phyloP scores from a whole-genome alignment of 257 asterid species.

The Leonotis leonurus region DNA sequence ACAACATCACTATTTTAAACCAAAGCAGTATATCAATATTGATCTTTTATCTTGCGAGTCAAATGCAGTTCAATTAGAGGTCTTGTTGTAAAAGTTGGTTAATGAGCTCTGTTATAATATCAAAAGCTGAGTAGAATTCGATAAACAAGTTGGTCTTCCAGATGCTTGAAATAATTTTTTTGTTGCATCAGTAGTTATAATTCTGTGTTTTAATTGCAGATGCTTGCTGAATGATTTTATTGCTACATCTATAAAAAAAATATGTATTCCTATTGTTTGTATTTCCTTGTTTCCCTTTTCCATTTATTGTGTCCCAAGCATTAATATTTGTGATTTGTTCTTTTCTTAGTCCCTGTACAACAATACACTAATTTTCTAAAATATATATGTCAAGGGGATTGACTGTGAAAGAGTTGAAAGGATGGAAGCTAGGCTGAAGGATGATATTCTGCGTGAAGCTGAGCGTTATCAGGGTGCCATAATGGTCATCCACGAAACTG shows the following conservation, averaged over 20 bases:
- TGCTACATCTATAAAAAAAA: neutral
- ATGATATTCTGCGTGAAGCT: constrained; percentile 96
- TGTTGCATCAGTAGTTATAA: too few species aligned
- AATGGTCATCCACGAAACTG: constrained; percentile 94
- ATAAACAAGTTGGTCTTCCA: constrained; percentile 5
- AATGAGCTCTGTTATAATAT: neutral
- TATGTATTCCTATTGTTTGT: neutral
- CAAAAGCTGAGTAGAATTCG: neutral
- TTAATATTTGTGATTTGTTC: neutral
- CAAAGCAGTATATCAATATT: neutral
- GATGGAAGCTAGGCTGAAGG: constrained; percentile 94
- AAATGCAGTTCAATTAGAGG: neutral
- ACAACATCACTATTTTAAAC: neutral
- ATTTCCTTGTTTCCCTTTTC: neutral
- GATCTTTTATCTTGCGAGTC: neutral
- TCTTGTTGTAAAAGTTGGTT: neutral
- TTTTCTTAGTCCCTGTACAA: constrained; percentile 9
- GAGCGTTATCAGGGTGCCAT: constrained; percentile 78
- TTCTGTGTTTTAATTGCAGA: too few species aligned
- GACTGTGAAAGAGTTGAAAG: constrained; percentile 92
- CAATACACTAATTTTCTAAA: constrained; percentile 24
- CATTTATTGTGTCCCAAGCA: constrained; percentile 4
- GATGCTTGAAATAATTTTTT: too few species aligned
- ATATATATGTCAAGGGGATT: constrained; percentile 56
- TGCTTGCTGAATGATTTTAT: neutral